These are phyloP conservation scores for Clonostachys chloroleuca DNA, from an alignment of 2,329 filamentous ascomycete species.

Conservation along the genomic window DNA sequence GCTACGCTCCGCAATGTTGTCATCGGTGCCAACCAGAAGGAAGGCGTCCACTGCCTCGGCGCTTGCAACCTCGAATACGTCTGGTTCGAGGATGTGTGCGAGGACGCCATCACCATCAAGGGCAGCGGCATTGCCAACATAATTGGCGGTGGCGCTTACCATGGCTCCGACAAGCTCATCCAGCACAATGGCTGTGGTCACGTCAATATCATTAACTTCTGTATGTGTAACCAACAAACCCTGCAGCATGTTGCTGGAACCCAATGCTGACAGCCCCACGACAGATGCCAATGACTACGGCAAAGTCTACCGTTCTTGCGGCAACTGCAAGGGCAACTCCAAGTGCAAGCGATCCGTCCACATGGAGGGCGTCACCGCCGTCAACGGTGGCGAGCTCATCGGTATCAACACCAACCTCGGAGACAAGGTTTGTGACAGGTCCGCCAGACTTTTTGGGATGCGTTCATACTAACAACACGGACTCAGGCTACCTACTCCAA, in stretches of 20 bases:
- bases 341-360: slow-evolving; percentile 14
- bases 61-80: slow-evolving; percentile 35
- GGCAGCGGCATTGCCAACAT: slow-evolving; percentile 11
- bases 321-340: slow-evolving; percentile 32
- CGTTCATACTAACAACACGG: too few relatives aligned
- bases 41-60: slow-evolving; percentile 46
- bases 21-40: slow-evolving; percentile 44
- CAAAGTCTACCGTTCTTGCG: slow-evolving; percentile 42
- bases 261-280: too few relatives aligned
- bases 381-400: slow-evolving; percentile 27
- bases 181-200: slow-evolving; percentile 38
- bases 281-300: slow-evolving; percentile 33
- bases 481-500: slow-evolving; percentile 3
- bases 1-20: slow-evolving; percentile 47
- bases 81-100: slow-evolving; percentile 38
- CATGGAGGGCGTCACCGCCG: slow-evolving; percentile 16
- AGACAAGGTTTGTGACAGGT: slow-evolving; percentile 2
- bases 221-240: too few relatives aligned
- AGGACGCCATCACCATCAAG: slow-evolving; percentile 38
- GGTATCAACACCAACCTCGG: slow-evolving; percentile 29
- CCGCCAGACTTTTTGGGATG: too few relatives aligned
- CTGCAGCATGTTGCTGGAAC: too few relatives aligned
- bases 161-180: slow-evolving; percentile 38
- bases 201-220: slow-evolving; percentile 30
- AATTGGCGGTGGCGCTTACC: slow-evolving; percentile 34